phyloP scores from a whole-genome alignment of 176 grass and related monocot genomes.

The Sorghum bicolor region Sorghum_bicolor_NCBIv3 NC_012876.2:130001-130500 shows the following conservation, averaged over 20 bases:
- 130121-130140: background rate
- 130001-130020: constrained; percentile 32
- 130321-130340: background rate
- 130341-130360: background rate
- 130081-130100: constrained; percentile 80
- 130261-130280: background rate
- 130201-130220: background rate
- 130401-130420: background rate
- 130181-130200: background rate
- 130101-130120: background rate
- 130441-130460: background rate
- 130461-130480: background rate
- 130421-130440: background rate
- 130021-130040: constrained; percentile 29
- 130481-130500: background rate
- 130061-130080: constrained; percentile 80
- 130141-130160: background rate
- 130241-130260: background rate
- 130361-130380: background rate
- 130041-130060: constrained; percentile 75
- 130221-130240: background rate
- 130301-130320: background rate
- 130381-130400: background rate
- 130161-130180: background rate
- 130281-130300: background rate